Conservation (phyloP, 306 rosid genomes). For the Castanopsis chinensis region DNA sequence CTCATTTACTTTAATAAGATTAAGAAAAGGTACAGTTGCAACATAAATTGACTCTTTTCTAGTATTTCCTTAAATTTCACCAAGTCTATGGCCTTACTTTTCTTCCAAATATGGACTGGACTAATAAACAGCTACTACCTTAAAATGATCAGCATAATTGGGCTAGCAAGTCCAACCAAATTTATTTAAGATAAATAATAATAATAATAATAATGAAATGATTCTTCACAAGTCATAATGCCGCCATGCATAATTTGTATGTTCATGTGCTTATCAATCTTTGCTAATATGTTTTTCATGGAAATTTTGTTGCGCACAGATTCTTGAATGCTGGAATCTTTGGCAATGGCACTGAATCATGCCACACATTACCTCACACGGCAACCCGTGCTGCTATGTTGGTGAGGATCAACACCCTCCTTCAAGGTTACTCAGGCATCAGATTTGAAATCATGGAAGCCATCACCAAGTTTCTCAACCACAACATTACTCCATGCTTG, state of each 20-base stretch:
- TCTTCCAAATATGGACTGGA: no score
- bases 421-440: slow-evolving; percentile 91
- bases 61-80: no score
- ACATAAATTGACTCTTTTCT: neutral
- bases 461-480: slow-evolving; percentile 65
- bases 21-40: neutral
- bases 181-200: no score
- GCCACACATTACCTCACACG: slow-evolving; percentile 63
- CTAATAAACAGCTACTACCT: no score
- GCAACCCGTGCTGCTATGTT: slow-evolving; percentile 88
- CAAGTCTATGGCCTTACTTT: no score
- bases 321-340: slow-evolving; percentile 92
- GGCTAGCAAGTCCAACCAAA: no score
- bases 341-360: slow-evolving; percentile 55
- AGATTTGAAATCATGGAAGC: slow-evolving; percentile 85
- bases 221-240: no score
- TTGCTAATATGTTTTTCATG: neutral
- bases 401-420: slow-evolving; percentile 87
- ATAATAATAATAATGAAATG: no score
- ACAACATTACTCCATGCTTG: slow-evolving; percentile 71
- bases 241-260: no score
- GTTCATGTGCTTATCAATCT: neutral
- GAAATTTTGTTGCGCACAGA: slow-evolving; percentile 33
- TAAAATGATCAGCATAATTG: no score
- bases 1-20: no score